phyloP scores from a whole-genome alignment of 2,329 filamentous ascomycete genomes.

The Pseudogymnoascus sp. region DNA sequence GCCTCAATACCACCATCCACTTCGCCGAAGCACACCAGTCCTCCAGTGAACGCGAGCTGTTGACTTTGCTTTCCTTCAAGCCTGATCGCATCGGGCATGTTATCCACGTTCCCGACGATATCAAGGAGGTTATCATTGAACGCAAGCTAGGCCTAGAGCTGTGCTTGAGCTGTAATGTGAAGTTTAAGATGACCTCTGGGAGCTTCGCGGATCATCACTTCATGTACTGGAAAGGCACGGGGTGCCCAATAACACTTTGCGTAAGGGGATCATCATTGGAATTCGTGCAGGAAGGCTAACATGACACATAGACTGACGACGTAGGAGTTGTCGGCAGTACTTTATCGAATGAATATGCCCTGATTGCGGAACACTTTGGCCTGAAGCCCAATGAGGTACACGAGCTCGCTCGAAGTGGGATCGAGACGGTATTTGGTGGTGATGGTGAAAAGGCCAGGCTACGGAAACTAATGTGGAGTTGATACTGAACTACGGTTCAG shows the following conservation, averaged over 20 bases:
- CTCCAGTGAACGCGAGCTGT: constrained; percentile 52
- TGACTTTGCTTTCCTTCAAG: constrained; percentile 54
- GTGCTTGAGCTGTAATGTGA: constrained; percentile 75
- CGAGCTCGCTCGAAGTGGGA: constrained; percentile 50
- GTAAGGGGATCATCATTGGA: constrained; percentile 42
- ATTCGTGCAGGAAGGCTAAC: background rate
- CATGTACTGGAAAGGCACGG: constrained; percentile 58
- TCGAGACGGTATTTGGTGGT: constrained; percentile 60
- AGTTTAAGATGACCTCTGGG: constrained; percentile 63
- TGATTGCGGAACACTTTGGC: constrained; percentile 64
- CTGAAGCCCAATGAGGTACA: constrained; percentile 44
- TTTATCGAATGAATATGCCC: constrained; percentile 67
- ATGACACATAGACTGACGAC: constrained; percentile 62
- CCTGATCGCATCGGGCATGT: constrained; percentile 72
- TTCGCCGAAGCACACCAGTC: constrained; percentile 64
- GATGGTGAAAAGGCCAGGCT: constrained; percentile 54
- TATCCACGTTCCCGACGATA: constrained; percentile 59
- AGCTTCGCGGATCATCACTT: constrained; percentile 67
- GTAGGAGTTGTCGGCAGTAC: constrained; percentile 74
- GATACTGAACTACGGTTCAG: background rate
- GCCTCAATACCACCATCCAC: constrained; percentile 63
- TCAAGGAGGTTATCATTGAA: constrained; percentile 48
- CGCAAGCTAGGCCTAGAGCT: constrained; percentile 61
- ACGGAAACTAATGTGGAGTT: constrained; percentile 41
- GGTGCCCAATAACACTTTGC: constrained; percentile 57